Evolutionary conservation across 2,329 filamentous ascomycete genomes (phyloP).

Genomic region (Trichoderma arundinaceum): DNA sequence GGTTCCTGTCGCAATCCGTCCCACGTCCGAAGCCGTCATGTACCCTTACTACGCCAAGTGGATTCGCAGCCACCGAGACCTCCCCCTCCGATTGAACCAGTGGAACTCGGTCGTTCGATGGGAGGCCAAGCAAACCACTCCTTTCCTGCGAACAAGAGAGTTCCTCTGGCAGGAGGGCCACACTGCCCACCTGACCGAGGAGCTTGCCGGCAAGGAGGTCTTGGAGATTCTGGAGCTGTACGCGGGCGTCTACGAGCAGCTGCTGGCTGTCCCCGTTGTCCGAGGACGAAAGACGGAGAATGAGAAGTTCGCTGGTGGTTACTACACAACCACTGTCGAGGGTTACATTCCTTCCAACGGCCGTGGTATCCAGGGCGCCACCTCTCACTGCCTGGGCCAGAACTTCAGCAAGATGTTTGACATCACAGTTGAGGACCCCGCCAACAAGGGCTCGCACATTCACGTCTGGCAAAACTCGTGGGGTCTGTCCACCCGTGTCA

Average conservation of each 20-base stretch:
- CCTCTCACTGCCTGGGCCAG: slow-evolving; percentile 92
- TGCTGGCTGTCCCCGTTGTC: slow-evolving; percentile 93
- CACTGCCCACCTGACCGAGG: slow-evolving; percentile 83
- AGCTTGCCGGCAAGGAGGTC: slow-evolving; percentile 82
- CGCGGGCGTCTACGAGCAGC: slow-evolving; percentile 87
- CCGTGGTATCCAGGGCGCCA: slow-evolving; percentile 94
- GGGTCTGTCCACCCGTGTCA: slow-evolving; percentile 95
- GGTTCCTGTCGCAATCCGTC: slow-evolving; percentile 71
- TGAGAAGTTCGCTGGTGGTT: slow-evolving; percentile 95
- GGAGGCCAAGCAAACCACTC: slow-evolving; percentile 94
- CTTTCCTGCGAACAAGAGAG: slow-evolving; percentile 89
- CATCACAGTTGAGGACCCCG: slow-evolving; percentile 93
- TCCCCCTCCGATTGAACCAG: slow-evolving; percentile 93
- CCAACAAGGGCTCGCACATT: slow-evolving; percentile 77
- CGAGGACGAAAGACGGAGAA: slow-evolving; percentile 95
- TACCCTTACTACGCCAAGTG: slow-evolving; percentile 96
- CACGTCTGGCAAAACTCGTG: slow-evolving; percentile 99
- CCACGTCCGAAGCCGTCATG: slow-evolving; percentile 80
- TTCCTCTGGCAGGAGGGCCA: slow-evolving; percentile 99
- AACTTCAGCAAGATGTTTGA: slow-evolving; percentile 99
- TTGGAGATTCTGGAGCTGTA: slow-evolving; percentile 93
- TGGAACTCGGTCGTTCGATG: slow-evolving; percentile 94
- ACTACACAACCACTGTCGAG: slow-evolving; percentile 96
- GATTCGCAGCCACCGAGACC: slow-evolving; percentile 94
- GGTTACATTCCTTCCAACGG: slow-evolving; percentile 96